Base-by-base conservation (phyloP, 345 rosid species). In the Laguncularia racemosa region DNA sequence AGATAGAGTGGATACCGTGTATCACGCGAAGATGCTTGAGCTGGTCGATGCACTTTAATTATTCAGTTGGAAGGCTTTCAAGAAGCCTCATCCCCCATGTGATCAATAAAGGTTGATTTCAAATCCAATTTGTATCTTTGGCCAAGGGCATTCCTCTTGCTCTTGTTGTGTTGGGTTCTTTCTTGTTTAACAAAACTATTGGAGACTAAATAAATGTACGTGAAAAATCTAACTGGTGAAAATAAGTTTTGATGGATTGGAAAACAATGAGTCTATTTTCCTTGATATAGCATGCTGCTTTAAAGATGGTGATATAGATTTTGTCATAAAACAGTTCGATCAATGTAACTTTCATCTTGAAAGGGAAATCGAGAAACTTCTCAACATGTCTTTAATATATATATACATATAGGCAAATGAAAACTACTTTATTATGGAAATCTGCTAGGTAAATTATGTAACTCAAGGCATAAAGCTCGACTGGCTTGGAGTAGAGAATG, bases 91-190 rank as follows among this genome's bases (percentile, higher is more conserved):
- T n/a, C 52, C 60, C 10, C 38, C 50, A 14, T 2, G 44, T 46
- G 6, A 48, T 26, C 12, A 21, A 38, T 17, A 23, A 45, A 53
- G 6, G 51, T 4, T 14, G 16, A 4, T 26, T 23, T 47, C 4
- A 2, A 58, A 16, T 1, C 10, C 10, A 13, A 26, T 58, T n/a
- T 0, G 48, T 33, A 38, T 13, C 1, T 54, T 48, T 21, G 28
- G 73, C 61, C 40, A 57, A 52, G n/a, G 64, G 73, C 7, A 59
- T 57, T 21, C 72, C 72, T 0, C 17, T 68, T 47, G 63, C 56
- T 2, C 49, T 68, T 18, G 43, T 46, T 2, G 4, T 54, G 1
- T 21, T 69, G 55, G 68, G 68, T 19, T 64, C 73, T 7, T 53
- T 58, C 26, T 40, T 69, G 15, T 64, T 52, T 28, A 45, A 48